Conservation (phyloP, 345 rosid genomes). For the Camelina hispida region DNA sequence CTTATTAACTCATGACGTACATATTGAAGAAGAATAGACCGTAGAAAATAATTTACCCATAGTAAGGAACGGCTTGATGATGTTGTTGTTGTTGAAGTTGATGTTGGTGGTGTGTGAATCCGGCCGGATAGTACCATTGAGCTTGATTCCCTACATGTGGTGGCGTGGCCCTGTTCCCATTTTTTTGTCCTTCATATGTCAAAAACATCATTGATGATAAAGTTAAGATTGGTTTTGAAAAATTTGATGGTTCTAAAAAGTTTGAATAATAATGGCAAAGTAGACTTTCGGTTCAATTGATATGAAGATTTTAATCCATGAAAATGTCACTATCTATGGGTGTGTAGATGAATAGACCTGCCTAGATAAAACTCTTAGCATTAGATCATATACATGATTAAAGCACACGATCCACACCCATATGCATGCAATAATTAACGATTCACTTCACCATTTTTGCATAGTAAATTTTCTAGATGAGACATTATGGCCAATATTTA, state of each 20-base stretch:
- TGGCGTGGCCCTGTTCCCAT: slow-evolving; percentile 59
- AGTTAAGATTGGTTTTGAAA: not conserved
- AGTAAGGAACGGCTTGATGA: slow-evolving; percentile 78
- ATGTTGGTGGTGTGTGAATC: slow-evolving; percentile 59
- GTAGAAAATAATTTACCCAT: slow-evolving; percentile 56
- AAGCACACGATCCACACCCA: not conserved
- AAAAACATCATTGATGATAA: slow-evolving; percentile 21
- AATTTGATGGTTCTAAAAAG: not conserved
- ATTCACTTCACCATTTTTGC: not conserved
- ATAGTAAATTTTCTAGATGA: not conserved
- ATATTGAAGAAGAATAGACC: slow-evolving; percentile 17
- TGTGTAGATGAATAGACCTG: too few relatives aligned
- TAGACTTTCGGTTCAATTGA: not conserved
- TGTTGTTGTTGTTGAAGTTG: slow-evolving; percentile 34
- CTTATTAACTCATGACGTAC: slow-evolving; percentile 4
- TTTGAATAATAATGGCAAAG: not conserved
- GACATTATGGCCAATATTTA: slow-evolving; percentile 15
- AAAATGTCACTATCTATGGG: not conserved
- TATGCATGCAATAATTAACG: slow-evolving; percentile 2
- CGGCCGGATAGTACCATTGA: slow-evolving; percentile 84
- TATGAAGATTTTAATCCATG: slow-evolving; percentile 18
- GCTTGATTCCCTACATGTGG: slow-evolving; percentile 61
- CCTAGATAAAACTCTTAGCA: not conserved
- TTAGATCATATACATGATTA: not conserved
- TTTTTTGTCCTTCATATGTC: slow-evolving; percentile 58